Evolutionary conservation across 148 eudicot species (phyloP), one percentile per base, ranked within the genome.

Genomic region (Tetragonia tetragonoides): DNA sequence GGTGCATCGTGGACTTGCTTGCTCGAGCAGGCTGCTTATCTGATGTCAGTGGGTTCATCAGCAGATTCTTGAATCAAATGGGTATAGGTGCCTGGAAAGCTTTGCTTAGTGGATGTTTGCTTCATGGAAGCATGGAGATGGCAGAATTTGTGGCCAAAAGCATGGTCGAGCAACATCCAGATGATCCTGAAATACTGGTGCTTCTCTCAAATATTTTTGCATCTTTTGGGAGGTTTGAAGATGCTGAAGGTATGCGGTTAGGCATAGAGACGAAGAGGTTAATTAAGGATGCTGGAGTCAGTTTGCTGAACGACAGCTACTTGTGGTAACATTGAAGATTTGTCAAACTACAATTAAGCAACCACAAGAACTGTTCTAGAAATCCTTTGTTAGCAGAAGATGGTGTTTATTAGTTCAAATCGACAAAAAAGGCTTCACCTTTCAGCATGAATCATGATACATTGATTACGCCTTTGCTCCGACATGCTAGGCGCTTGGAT

Each of bases 1-100:
- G 81, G 64, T 78, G 81, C 41, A 39, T 72, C 34, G 57, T 72
- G 0, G 81, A 78, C 28, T 71, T 78, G 68, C 61, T 78, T 63
- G 68, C 81, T 5, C 75, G 81, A 72, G 75, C 81, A 37, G 81
- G 81, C 68, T 72, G 81, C 64, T 65, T 78, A 7, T 49, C 71
- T n/a, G 76, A 78, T 64, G 23, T 59, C 59, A 39, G 47, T 49
- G 37, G 37, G 37, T 78, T 72, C 7, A 23, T 63, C 3, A 63
- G 70, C 64, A 64, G 40, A 40, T 49, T 66, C 15, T 42, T 72
- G 70, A 46, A 63, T 54, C 62, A 61, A 59, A 72, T 78, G 81
- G 81, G 81, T 34, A 37, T 20, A 5, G 62, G 23, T 72, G 62
- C 76, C 14, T 78, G 81, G 81, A 71, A 70, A 72, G 76, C 81